Percentiles rank a stretch among this genome's conserved stretches.
These are phyloP conservation scores for Exophiala xenobiotica DNA, from an alignment of 2,329 filamentous ascomycete species.

Conservation along the genomic window DNA sequence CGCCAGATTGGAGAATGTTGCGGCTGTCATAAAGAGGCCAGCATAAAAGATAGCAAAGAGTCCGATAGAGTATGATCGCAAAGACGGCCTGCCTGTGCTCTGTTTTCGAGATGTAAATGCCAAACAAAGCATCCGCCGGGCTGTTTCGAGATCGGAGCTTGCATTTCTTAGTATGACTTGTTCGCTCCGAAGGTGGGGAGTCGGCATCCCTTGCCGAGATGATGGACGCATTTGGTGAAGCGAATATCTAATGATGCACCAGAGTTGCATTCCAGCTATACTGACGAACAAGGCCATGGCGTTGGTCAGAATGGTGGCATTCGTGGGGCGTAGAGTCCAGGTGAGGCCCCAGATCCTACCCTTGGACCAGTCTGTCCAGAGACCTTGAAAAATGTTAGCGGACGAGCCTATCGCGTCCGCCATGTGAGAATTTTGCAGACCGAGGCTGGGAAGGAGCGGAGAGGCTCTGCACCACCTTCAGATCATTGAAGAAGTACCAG, in stretches of 20 bases:
- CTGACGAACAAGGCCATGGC: conserved; percentile 24
- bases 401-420: conserved; percentile 9
- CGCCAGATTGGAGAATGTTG: conserved; percentile 20
- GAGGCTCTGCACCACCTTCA: too few relatives aligned
- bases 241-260: conserved; percentile 21
- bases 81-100: conserved; percentile 13
- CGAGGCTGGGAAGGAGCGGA: too few relatives aligned
- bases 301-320: conserved; percentile 23
- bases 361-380: conserved; percentile 26
- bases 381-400: conserved; percentile 13
- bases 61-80: conserved; percentile 15
- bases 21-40: conserved; percentile 14
- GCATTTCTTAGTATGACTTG: conserved; percentile 28
- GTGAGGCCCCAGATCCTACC: conserved; percentile 24
- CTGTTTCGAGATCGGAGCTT: conserved; percentile 12
- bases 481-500: too few relatives aligned
- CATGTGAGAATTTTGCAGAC: too few relatives aligned
- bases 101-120: conserved; percentile 16
- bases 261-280: conserved; percentile 19
- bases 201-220: not conserved
- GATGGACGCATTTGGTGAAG: conserved; percentile 16
- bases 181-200: conserved; percentile 22
- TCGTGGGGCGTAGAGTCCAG: conserved; percentile 18
- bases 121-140: conserved; percentile 15
- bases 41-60: conserved; percentile 17